Evolutionary conservation across 768 basidiomycete species (phyloP), one percentile per base, ranked within the genome.

Genomic region (Mrakia frigida): DNA sequence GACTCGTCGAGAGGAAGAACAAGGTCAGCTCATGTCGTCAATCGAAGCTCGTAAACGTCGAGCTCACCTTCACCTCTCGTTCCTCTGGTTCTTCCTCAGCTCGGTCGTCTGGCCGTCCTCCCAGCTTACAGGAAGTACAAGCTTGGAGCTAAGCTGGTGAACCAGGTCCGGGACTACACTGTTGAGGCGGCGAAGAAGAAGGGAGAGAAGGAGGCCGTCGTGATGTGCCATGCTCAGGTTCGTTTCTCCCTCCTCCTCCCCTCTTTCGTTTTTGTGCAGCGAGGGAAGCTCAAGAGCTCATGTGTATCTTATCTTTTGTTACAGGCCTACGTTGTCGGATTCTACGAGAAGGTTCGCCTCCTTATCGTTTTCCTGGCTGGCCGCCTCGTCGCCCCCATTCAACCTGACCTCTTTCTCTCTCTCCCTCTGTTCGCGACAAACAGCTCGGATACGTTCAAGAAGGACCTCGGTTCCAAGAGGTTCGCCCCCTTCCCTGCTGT

Each of bases 111-210:
- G 21, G 79, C 79, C 25, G 87, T 94, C 53, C 86, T 90, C 79
- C 87, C 87, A 79, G 86, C 87, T 1, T 90, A 89, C 82, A 88
- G 93, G 67, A 83, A 85, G 71, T 86, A 85, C 85, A 85, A 85
- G 77, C 88, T 92, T 76, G 93, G 92, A 31, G 86, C 87, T 65
- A 86, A 85, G 77, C 89, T 94, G 74, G 89, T 93, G 35, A 81
- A 86, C 60, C 85, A 86, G 4, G 81, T 92, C 77, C 90, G 92
- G 80, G 83, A 85, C 52, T 91, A 88, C 88, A 86, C 87, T 76
- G 82, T 82, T 75, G 81, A 83, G 71, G 86, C 90, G 79, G 87
- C 76, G 9, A 73, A 43, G 63, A 28, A 53, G 33, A 56, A 31
- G 31, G 76, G 71, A n/a, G 61, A 50, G 39, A 63, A 77, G 18